These are phyloP conservation scores for Hypoxylon fuscum DNA, from an alignment of 495 filamentous ascomycete species.

Conservation along the genomic window DNA sequence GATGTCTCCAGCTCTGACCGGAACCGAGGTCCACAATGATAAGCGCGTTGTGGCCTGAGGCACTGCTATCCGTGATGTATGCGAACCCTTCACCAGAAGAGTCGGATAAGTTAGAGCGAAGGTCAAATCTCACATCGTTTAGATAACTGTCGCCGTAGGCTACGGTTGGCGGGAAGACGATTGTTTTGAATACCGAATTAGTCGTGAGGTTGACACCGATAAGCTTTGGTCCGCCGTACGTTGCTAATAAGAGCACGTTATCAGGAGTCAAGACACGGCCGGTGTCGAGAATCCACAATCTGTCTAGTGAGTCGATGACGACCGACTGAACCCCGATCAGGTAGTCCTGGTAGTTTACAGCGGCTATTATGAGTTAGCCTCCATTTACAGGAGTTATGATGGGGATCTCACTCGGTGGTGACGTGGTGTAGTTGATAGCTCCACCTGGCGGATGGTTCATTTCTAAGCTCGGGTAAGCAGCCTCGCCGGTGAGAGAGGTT, in stretches of 20 bases:
- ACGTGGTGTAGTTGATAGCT: slow-evolving; percentile 56
- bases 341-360: slow-evolving; percentile 52
- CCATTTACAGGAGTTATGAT: not conserved
- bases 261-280: slow-evolving; percentile 51
- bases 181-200: slow-evolving; percentile 54
- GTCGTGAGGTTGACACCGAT: slow-evolving; percentile 51
- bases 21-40: slow-evolving; percentile 57
- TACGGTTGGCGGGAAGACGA: slow-evolving; percentile 53
- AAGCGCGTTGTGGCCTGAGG: slow-evolving; percentile 55
- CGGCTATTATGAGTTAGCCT: slow-evolving; percentile 21
- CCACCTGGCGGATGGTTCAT: slow-evolving; percentile 56
- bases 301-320: slow-evolving; percentile 55
- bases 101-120: slow-evolving; percentile 34
- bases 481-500: slow-evolving; percentile 48
- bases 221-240: slow-evolving; percentile 56
- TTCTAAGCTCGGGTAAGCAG: slow-evolving; percentile 50
- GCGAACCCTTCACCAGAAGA: slow-evolving; percentile 50
- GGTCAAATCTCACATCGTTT: slow-evolving; percentile 59
- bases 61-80: slow-evolving; percentile 58
- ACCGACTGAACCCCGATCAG: slow-evolving; percentile 57
- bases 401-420: slow-evolving; percentile 39
- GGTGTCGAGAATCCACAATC: slow-evolving; percentile 60
- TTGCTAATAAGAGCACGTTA: slow-evolving; percentile 48
- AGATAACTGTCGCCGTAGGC: slow-evolving; percentile 55
- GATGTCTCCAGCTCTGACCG: slow-evolving; percentile 56